Conservation (phyloP, 768 basidiomycete species). For the Boletus bicolor region DNA sequence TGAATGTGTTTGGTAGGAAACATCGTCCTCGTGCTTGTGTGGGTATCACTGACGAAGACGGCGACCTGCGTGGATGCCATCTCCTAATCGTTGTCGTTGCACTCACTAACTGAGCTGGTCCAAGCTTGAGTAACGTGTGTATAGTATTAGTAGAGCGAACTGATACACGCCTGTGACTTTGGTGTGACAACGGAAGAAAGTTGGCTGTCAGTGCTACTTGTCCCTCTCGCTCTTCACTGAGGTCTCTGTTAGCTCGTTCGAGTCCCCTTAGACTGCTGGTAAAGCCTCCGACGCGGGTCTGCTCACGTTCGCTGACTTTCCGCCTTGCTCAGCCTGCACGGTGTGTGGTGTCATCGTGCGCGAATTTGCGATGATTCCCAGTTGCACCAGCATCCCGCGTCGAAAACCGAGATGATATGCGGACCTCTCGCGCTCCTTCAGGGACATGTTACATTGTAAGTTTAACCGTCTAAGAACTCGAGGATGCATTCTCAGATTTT, state of each 20-base stretch:
- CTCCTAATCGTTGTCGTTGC: too few relatives aligned
- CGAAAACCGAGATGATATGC: background rate
- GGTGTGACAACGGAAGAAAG: conserved; percentile 16
- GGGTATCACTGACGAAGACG: too few relatives aligned
- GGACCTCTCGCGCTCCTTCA: conserved; percentile 25
- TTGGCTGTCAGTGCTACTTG: background rate
- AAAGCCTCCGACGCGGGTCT: conserved; percentile 2
- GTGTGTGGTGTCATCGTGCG: background rate
- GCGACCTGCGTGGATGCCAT: too few relatives aligned
- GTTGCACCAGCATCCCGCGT: conserved; percentile 6
- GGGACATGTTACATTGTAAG: conserved; percentile 44
- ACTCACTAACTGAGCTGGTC: too few relatives aligned
- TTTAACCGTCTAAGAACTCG: conserved; percentile 38
- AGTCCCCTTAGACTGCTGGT: conserved; percentile 9
- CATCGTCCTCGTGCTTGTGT: background rate
- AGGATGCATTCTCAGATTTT: conserved; percentile 41
- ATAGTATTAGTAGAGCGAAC: too few relatives aligned
- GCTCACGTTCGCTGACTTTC: conserved; percentile 16
- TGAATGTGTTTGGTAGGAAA: conserved; percentile 8
- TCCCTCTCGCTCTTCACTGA: conserved; percentile 11
- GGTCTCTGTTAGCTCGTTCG: conserved; percentile 19
- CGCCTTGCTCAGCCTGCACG: conserved; percentile 1
- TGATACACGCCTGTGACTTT: too few relatives aligned
- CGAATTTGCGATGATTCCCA: conserved; percentile 20
- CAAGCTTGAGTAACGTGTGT: too few relatives aligned